phyloP scores from a whole-genome alignment of 2,329 filamentous ascomycete genomes.

The Botrytis fabae region DNA sequence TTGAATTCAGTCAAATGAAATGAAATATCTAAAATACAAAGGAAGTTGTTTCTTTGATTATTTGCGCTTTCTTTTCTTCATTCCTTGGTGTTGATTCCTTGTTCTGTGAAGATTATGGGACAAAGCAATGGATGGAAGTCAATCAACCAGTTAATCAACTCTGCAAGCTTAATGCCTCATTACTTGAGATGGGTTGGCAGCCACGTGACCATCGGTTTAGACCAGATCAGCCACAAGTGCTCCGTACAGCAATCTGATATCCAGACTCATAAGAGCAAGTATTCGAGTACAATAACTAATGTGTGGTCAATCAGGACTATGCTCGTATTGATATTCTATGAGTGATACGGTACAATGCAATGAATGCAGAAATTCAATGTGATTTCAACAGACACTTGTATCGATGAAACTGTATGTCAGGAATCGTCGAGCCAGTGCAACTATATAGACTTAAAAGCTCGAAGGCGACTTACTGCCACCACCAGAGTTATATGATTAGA shows the following conservation, averaged over 20 bases:
- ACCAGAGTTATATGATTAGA: not conserved
- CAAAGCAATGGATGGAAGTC: not conserved
- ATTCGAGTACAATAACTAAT: not conserved
- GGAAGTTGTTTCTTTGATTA: not conserved
- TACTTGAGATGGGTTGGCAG: not conserved
- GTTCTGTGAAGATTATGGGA: not conserved
- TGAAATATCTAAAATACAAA: not conserved
- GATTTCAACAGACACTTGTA: not conserved
- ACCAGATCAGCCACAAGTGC: not conserved
- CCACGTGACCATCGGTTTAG: not conserved
- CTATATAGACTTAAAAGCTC: not conserved
- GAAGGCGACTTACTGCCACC: not conserved
- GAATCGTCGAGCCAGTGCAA: not conserved
- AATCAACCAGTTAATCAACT: not conserved
- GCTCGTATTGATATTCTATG: not conserved
- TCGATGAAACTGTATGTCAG: not conserved
- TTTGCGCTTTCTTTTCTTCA: not conserved
- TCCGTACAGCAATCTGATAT: not conserved
- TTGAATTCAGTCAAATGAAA: slow-evolving; percentile 11
- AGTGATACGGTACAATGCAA: not conserved
- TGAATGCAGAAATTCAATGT: not conserved
- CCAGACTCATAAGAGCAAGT: not conserved
- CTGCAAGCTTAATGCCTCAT: slow-evolving; percentile 7
- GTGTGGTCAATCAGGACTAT: no score
- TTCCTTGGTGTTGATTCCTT: not conserved